Base-by-base conservation (phyloP, 1,284 basidiomycete species). In the Lignosus rhinocerotis region DNA sequence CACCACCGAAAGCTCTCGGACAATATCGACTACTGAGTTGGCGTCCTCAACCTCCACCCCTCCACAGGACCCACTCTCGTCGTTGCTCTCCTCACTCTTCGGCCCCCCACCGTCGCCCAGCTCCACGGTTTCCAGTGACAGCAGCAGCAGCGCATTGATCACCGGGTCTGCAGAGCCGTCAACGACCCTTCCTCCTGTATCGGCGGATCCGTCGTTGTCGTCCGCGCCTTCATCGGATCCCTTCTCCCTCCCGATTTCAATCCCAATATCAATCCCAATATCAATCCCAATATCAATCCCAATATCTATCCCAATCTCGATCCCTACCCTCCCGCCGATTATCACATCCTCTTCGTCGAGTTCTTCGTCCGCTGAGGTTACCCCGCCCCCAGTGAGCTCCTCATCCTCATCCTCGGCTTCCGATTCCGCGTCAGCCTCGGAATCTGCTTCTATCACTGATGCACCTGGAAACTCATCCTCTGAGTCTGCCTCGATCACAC, bases 1-100 rank as follows among this genome's bases (percentile, higher is more conserved):
- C 31, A 56, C 39, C 39, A 43, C 53, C 31, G 54, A 55, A 19
- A 56, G 60, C 19, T 45, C 55, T 2, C 47, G 53, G 14, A 30
- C 43, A 21, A 49, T 47, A 5, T 34, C 42, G 10, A 55, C 25
- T 25, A 25, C 25, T n/a, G n/a, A n/a, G n/a, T n/a, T n/a, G n/a
- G n/a, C 58, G 12, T 31, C 43, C 12, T 49, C 60, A 44, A 33
- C 41, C 34, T 50, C 54, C 42, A 51, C 55, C 14, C 44, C 39
- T n/a, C 6, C 46, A 5, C 45, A 7, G 10, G 42, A 58, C 30
- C 52, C 51, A 6, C 41, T 57, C 34, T 55, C 56, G 17, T 57
- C 55, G 12, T 51, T 9, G 9, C 7, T 58, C 16, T 58, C 56
- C 16, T 54, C 57, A 16, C 33, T 53, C 21, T 19, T 56, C 47